Base-by-base conservation (phyloP, 1,139 yeast genomes). In the Candida labiduridarum region DNA sequence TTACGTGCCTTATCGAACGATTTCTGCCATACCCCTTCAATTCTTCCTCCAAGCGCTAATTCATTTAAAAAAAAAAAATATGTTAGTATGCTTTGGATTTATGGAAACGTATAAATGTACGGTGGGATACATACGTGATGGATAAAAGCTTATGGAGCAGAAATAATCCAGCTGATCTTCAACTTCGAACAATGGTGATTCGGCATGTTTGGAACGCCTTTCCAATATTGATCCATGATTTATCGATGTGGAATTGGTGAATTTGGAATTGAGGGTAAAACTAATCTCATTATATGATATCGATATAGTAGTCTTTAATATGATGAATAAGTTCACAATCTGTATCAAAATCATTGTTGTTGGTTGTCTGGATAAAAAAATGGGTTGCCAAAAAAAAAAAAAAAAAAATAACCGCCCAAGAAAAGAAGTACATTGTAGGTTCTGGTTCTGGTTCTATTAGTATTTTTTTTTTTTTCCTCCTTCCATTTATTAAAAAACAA, bases 1-100 rank as follows among this genome's bases (percentile, higher is more conserved):
- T 74, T 78, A 49, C 82, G 68, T 2, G 87, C 88, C 50, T 78
- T 77, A 22, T 72, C 78, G 59, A 76, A 83, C 1, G 87, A 87
- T 11, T 68, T 72, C 53, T 74, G 80, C 88, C 88, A 84, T 19
- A 74, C 72, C 44, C 69, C 67, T 30, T 70, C 75, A 11, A 76
- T 56, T 48, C 80, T 62, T 8, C 81, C 81, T 3, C 78, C 79
- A 38, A 66, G 56, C 3, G 78, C 78, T 70, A 51, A 16, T 31
- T 14, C 19, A 25, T 25, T 25, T 4, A 22, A 22, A 22, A 22
- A 22, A 22, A 7, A 42, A 19, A 33, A 22, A 18, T 11, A 22
- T 29, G 44, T 40, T 45, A 45, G 40, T 40, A 29, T 29, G 4
- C n/a, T 29, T 10, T 29, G 33, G 6, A 7, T 27, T 27, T 7